A percentile compares a stretch with the other conserved stretches of the same genome.
These are phyloP conservation scores for Alloteropsis semialata DNA, from an alignment of 176 grass and related monocot species.

Conservation along the genomic window DNA sequence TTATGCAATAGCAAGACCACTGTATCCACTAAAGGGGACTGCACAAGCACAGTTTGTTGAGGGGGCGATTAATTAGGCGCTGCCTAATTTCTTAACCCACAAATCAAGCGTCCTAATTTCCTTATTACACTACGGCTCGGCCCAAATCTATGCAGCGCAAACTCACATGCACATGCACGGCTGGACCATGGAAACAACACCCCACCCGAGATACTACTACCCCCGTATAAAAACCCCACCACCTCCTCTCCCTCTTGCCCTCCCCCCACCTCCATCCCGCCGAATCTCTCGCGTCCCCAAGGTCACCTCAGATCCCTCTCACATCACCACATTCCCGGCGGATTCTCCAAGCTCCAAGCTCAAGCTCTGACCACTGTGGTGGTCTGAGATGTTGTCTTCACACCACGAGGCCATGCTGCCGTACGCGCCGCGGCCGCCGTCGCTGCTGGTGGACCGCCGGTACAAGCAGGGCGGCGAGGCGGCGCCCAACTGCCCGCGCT, in stretches of 20 bases:
- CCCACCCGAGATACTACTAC: not conserved
- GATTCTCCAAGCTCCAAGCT: not conserved
- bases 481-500: constrained; percentile 81
- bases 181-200: constrained; percentile 16
- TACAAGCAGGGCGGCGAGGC: constrained; percentile 62
- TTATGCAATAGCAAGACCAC: constrained; percentile 20
- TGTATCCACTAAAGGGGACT: constrained; percentile 29
- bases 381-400: constrained; percentile 49
- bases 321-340: constrained; percentile 26
- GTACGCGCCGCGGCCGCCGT: constrained; percentile 43
- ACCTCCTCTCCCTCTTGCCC: constrained; percentile 6
- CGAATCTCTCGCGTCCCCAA: not conserved
- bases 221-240: constrained; percentile 47
- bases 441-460: constrained; percentile 48
- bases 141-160: constrained; percentile 50
- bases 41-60: constrained; percentile 41
- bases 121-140: not conserved
- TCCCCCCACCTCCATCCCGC: not conserved
- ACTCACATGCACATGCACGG: constrained; percentile 75
- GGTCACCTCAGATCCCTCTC: constrained; percentile 15
- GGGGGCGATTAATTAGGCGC: constrained; percentile 17
- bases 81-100: constrained; percentile 34
- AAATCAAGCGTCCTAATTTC: constrained; percentile 19
- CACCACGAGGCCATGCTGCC: constrained; percentile 58
- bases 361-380: not conserved